Conservation (phyloP, 2,329 filamentous ascomycete genomes). For the Pestalotiopsis sp. region DNA sequence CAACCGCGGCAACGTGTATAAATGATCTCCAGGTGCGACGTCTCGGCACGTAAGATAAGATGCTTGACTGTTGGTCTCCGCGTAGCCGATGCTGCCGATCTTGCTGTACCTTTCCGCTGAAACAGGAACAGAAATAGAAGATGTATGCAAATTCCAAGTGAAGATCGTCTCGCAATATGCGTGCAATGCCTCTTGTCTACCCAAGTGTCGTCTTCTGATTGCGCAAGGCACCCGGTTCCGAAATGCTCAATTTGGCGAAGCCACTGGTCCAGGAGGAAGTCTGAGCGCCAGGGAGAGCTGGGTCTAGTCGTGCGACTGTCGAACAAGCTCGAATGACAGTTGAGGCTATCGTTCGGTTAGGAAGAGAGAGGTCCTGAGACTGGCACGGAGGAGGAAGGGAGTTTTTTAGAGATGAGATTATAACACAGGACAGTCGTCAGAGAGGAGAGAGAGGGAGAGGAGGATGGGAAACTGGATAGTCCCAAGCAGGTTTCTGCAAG, state of each 20-base stretch:
- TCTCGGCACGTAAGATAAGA: background rate
- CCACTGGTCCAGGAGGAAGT: background rate
- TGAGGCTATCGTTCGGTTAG: background rate
- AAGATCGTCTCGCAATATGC: background rate
- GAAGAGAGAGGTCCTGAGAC: background rate
- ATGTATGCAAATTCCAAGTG: background rate
- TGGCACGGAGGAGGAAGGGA: background rate
- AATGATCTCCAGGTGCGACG: background rate
- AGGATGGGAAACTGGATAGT: background rate
- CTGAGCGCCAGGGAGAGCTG: background rate
- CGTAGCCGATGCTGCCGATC: background rate
- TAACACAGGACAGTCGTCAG: background rate
- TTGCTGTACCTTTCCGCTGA: background rate
- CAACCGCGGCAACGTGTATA: background rate
- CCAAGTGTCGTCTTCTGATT: background rate
- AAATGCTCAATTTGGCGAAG: background rate
- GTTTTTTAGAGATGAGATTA: background rate
- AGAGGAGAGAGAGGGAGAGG: background rate
- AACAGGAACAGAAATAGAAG: background rate
- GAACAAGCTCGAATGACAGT: background rate
- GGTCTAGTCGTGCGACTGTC: background rate
- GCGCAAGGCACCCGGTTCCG: no score
- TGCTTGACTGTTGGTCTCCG: background rate
- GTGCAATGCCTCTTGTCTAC: background rate
- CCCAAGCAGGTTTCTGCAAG: conserved; percentile 3